Percentiles rank a stretch among this genome's conserved stretches.
Conservation (phyloP, 225 moss, liverwort and hornwort genomes). For the Thuidium tamariscinum region DNA sequence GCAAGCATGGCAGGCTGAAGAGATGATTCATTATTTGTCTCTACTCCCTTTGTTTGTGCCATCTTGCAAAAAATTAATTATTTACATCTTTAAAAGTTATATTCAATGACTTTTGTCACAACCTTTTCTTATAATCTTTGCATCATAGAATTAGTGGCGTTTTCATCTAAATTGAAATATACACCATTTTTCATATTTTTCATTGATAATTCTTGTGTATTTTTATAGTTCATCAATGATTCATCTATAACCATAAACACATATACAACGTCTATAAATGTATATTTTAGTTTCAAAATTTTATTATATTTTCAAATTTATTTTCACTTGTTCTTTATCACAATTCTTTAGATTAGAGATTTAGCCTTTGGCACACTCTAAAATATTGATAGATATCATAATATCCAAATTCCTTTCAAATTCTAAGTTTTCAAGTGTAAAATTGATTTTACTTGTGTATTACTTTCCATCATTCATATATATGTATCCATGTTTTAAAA, state of each 20-base stretch:
- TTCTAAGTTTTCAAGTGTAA: background rate
- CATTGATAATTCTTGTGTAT: background rate
- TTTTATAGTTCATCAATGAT: background rate
- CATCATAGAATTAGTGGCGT: background rate
- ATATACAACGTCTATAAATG: background rate
- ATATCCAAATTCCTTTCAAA: too few species aligned
- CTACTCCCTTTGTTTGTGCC: background rate
- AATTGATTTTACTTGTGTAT: background rate
- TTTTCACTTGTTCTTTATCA: background rate
- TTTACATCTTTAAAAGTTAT: background rate
- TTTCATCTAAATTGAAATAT: background rate
- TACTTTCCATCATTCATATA: background rate
- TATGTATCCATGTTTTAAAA: background rate
- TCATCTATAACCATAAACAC: background rate
- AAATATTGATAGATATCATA: background rate
- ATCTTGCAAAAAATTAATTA: background rate
- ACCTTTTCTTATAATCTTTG: background rate
- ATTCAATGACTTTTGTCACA: background rate
- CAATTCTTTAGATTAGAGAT: background rate
- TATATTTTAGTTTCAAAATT: background rate
- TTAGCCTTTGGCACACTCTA: accelerated
- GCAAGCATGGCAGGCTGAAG: background rate
- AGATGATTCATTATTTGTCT: background rate
- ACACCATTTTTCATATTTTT: background rate
- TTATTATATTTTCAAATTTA: too few species aligned